Conservation (phyloP, 192 early-diverging fungal species). For the Gonapodya sp. region DNA sequence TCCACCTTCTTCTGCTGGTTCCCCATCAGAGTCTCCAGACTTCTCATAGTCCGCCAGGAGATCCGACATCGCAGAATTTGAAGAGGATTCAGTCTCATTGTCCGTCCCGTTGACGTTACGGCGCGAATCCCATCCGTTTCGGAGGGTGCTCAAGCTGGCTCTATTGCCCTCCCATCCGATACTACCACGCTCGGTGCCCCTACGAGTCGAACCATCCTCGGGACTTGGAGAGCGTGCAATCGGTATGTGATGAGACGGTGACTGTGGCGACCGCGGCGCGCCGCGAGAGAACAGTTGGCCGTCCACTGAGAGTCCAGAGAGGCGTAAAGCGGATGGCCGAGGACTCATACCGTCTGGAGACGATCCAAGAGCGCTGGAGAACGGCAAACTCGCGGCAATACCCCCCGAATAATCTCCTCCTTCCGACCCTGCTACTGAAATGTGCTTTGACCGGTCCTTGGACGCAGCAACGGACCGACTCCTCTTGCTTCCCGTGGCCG, state of each 20-base stretch:
- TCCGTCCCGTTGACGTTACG: neutral
- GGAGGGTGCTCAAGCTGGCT: neutral
- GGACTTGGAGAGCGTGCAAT: neutral
- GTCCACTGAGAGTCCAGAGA: neutral
- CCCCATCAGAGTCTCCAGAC: neutral
- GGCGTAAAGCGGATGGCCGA: neutral
- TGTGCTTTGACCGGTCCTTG: no score
- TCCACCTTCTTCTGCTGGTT: neutral
- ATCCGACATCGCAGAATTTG: neutral
- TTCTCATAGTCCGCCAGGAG: constrained; percentile 1
- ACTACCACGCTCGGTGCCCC: neutral
- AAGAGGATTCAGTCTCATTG: neutral
- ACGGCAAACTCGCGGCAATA: no score
- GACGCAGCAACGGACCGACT: no score
- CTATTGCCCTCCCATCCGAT: neutral
- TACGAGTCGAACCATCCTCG: neutral
- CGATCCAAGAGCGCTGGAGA: no score
- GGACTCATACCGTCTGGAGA: neutral
- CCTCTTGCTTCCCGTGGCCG: no score
- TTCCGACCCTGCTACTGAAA: no score
- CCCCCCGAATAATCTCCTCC: no score
- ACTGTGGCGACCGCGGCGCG: neutral
- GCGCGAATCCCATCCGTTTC: neutral
- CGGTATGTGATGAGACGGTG: neutral
- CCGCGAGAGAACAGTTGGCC: neutral